A percentile compares a stretch with the other conserved stretches of the same genome.
These are phyloP conservation scores for Circinella minor DNA, from an alignment of 371 early-diverging fungal genomes.

Conservation along the genomic window DNA sequence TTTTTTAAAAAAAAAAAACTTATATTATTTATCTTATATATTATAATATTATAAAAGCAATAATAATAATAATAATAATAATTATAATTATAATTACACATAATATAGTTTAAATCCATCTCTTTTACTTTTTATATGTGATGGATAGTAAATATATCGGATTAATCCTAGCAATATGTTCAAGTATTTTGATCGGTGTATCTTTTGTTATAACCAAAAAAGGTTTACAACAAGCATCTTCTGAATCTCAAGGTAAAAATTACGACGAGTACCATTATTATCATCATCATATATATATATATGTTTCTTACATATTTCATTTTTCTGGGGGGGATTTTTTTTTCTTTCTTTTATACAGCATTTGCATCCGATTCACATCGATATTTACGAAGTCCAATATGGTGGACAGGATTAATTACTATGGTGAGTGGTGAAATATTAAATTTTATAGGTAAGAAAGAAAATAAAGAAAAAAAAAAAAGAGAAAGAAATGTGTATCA, in stretches of 20 bases:
- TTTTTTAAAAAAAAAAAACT: background rate
- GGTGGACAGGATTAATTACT: slow-evolving; percentile 88
- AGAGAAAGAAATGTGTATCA: background rate
- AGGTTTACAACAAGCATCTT: slow-evolving; percentile 48
- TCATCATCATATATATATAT: no score
- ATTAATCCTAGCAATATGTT: slow-evolving; percentile 81
- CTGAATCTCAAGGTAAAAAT: slow-evolving; percentile 16
- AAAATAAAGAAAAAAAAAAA: no score
- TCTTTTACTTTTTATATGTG: slow-evolving; percentile 17
- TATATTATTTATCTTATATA: no score
- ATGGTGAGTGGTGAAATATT: slow-evolving; percentile 86
- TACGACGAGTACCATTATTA: background rate
- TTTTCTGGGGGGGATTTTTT: no score
- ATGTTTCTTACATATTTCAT: no score
- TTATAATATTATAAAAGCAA: no score
- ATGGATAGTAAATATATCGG: slow-evolving; percentile 84
- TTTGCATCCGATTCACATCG: slow-evolving; percentile 65
- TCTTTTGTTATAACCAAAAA: slow-evolving; percentile 89
- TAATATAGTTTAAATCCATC: no score
- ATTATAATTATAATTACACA: no score
- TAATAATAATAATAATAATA: no score
- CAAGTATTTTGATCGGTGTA: slow-evolving; percentile 80
- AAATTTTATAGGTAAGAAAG: slow-evolving; percentile 63
- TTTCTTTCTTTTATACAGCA: background rate
- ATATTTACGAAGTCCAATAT: slow-evolving; percentile 79